phyloP scores from a whole-genome alignment of 257 asterid species.

The Schizonepeta tenuifolia region DNA sequence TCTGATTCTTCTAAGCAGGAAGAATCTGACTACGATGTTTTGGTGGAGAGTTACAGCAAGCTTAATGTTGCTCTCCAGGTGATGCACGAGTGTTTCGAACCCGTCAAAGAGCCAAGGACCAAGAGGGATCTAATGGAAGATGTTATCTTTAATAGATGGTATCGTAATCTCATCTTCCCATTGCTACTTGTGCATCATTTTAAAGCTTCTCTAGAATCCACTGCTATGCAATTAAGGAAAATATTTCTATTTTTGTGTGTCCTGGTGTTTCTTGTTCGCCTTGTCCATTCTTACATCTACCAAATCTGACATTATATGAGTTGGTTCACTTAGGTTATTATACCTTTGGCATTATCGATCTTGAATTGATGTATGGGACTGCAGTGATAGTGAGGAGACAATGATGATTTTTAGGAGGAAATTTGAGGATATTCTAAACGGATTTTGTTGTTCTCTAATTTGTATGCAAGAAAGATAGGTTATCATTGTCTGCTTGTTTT shows the following conservation, averaged over 20 bases:
- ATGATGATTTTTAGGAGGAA: conserved; percentile 8
- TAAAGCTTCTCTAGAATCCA: neutral
- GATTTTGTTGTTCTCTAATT: neutral
- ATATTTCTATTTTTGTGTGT: neutral
- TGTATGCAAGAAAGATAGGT: neutral
- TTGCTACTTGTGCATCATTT: neutral
- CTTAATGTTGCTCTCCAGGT: conserved; percentile 76
- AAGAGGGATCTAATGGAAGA: conserved; percentile 83
- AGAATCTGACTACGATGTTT: conserved; percentile 42
- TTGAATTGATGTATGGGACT: neutral
- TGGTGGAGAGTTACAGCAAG: conserved; percentile 61
- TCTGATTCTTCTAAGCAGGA: conserved; percentile 39
- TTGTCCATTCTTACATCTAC: neutral
- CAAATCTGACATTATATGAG: neutral
- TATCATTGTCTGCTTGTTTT: neutral
- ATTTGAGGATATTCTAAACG: conserved; percentile 2
- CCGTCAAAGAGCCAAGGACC: conserved; percentile 73
- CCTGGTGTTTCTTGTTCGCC: neutral
- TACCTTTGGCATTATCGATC: conserved; percentile 2
- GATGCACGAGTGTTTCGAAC: conserved; percentile 92
- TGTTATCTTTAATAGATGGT: conserved; percentile 81
- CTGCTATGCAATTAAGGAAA: neutral
- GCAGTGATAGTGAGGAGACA: neutral
- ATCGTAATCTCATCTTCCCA: neutral
- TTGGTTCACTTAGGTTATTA: neutral